Percentiles rank a stretch among this genome's conserved stretches.
Conservation (phyloP, 306 rosid genomes). For the Cucurbita moschata region DNA sequence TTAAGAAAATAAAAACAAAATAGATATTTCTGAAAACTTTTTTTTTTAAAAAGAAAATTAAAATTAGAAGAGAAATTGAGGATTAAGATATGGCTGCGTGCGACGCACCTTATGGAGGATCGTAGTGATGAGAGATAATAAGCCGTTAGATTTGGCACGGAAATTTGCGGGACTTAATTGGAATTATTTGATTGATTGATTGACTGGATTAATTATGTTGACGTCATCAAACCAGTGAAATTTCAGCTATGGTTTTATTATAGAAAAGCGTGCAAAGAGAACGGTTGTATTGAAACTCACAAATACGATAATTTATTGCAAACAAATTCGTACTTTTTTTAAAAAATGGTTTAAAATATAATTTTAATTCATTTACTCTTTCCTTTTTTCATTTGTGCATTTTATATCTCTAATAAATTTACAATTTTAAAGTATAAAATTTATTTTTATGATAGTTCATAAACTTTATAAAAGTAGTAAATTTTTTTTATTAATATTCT, state of each 20-base stretch:
- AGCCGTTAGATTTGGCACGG: conserved; percentile 18
- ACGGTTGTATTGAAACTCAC: conserved; percentile 35
- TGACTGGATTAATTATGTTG: neutral
- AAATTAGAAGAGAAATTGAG: neutral
- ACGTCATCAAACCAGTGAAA: conserved; percentile 31
- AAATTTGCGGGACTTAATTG: conserved; percentile 12
- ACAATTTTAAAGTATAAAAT: too few species aligned
- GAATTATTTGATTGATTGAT: neutral
- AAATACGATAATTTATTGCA: conserved; percentile 4
- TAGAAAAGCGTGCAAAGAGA: conserved; percentile 21
- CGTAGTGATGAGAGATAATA: neutral
- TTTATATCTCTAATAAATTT: too few species aligned
- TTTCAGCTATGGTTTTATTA: conserved; percentile 26
- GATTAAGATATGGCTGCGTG: neutral
- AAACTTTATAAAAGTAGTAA: too few species aligned
- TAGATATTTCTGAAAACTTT: neutral
- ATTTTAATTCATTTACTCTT: too few species aligned
- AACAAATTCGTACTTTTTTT: neutral
- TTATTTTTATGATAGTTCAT: too few species aligned
- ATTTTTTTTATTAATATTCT: too few species aligned
- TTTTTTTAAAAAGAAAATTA: too few species aligned
- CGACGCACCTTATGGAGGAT: neutral
- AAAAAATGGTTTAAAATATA: too few species aligned
- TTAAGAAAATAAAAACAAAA: neutral
- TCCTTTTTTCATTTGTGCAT: too few species aligned